Conservation (phyloP, 164 flowering plant species). For the Berberis thunbergii region DNA sequence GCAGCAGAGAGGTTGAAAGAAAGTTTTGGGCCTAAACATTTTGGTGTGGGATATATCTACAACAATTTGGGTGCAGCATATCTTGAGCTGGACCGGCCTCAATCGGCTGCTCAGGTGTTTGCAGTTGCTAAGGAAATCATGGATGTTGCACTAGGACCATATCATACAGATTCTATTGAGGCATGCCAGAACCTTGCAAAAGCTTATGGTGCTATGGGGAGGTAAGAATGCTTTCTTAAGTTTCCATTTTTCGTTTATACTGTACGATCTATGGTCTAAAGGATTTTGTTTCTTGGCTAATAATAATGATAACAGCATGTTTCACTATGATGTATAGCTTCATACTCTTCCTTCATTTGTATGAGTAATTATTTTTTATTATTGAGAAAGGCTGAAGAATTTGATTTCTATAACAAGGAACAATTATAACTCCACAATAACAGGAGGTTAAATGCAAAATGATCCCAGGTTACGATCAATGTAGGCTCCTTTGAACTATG, state of each 20-base stretch:
- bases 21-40: constrained; percentile 85
- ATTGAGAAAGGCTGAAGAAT: background rate
- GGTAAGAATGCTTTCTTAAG: constrained; percentile 31
- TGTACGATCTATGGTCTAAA: background rate
- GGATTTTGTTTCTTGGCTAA: background rate
- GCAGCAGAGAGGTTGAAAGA: constrained; percentile 75
- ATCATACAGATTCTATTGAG: constrained; percentile 80
- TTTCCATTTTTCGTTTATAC: background rate
- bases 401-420: too few relatives aligned
- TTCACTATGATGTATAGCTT: too few relatives aligned
- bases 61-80: constrained; percentile 93
- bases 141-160: constrained; percentile 87
- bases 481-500: too few relatives aligned
- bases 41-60: constrained; percentile 84
- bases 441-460: too few relatives aligned
- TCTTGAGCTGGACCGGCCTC: constrained; percentile 77
- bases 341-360: background rate
- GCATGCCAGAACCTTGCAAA: constrained; percentile 86
- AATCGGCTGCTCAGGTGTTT: constrained; percentile 91
- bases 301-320: too few relatives aligned
- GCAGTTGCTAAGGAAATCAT: constrained; percentile 84
- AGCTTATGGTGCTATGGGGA: constrained; percentile 72
- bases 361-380: too few relatives aligned
- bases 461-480: too few relatives aligned
- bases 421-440: too few relatives aligned